phyloP scores from a whole-genome alignment of 169 alveolate genomes.

The Eimeria sp. region DNA sequence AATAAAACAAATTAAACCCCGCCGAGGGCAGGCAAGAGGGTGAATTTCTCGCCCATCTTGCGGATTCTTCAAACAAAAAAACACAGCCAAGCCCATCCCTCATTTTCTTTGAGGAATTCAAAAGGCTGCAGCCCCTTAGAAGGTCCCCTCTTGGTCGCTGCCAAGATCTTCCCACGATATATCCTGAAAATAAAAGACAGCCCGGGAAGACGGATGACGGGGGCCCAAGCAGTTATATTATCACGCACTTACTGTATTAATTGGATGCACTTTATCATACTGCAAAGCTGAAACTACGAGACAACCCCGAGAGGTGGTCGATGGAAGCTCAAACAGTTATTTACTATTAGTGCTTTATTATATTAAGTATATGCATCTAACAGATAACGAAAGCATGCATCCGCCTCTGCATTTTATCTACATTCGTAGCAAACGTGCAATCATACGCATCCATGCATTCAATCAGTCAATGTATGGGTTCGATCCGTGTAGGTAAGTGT shows the following conservation, averaged over 20 bases:
- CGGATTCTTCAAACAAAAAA: not conserved
- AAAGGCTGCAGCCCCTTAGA: not conserved
- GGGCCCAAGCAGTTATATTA: not conserved
- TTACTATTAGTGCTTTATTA: too few relatives aligned
- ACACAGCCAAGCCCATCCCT: too few relatives aligned
- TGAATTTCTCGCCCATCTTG: not conserved
- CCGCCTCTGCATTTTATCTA: not conserved
- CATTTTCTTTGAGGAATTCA: not conserved
- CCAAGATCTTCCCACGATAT: conserved; percentile 45
- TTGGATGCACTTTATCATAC: too few relatives aligned
- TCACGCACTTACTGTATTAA: too few relatives aligned
- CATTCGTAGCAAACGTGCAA: not conserved
- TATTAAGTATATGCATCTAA: not conserved
- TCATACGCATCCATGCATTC: not conserved
- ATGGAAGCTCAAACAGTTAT: too few relatives aligned
- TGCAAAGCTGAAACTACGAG: too few relatives aligned
- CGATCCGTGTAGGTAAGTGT: not conserved
- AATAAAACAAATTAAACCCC: not conserved
- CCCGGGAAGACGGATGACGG: not conserved
- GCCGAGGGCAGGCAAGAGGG: not conserved
- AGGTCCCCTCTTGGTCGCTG: not conserved
- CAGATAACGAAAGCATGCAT: not conserved
- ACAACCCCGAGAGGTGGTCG: too few relatives aligned
- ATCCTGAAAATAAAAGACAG: not conserved
- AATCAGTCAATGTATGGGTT: not conserved